Evolutionary conservation across 331 rosid genomes (phyloP), one percentile per base, ranked within the genome.

Genomic region (Dryas integrifolia): DNA sequence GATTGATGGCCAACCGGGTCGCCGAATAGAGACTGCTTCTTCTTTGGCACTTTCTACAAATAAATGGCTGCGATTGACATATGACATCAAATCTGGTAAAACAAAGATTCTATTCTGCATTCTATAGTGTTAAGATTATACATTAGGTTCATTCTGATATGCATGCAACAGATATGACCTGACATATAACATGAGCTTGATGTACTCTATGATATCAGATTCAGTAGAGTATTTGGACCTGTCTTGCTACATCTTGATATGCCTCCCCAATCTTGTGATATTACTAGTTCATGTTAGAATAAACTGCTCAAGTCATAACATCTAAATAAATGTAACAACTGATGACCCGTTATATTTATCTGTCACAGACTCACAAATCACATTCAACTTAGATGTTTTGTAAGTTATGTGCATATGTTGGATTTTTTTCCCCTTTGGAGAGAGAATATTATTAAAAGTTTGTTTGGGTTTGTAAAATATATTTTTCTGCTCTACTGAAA

Each of bases 11-110:
- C 82, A 71, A 79, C 78, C 80, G 15, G 84, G 85, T 74, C 58
- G 2, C 70, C 83, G 89, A 58, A 80, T 79, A 53, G 96, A 84
- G 87, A 73, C 74, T 48, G 80, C 86, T 58, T 75, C 89, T 72
- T 86, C 96, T 77, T 85, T 92, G 75, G 50, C 64, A 48, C 88
- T 95, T 76, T 80, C 88, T 38, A 63, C 96, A 47, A 95, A 88
- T 82, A 92, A 87, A 86, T 95, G 99, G 97, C 88, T 91, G 66
- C 82, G 97, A 53, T 75, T 95, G 87, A 92, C 96, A 4, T 88
- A 87, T 82, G 85, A 89, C 76, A 77, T 89, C 77, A 86, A 83
- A 84, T 79, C 96, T 68, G 97, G 99, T 95, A 89, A 80, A 58
- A 67, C n/a, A 39, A 70, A 74, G 49, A 9, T 62, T 45, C 67